Evolutionary conservation across 202 grass and related monocot species (phyloP).

Genomic region (Zoysia matrella): DNA sequence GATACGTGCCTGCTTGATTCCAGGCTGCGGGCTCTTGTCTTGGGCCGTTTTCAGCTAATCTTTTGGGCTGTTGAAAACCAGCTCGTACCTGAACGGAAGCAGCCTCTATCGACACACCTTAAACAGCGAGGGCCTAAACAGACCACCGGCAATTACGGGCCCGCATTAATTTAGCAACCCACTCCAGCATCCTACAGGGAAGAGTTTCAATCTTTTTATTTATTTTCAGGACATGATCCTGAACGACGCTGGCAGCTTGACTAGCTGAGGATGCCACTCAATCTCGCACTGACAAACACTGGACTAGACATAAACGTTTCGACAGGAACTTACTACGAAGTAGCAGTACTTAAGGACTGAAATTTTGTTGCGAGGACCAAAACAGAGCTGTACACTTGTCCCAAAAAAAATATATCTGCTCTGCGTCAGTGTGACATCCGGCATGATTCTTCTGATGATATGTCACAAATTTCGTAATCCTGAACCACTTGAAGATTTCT

Average conservation of each 20-base stretch:
- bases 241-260: neutral
- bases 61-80: neutral
- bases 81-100: neutral
- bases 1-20: neutral
- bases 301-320: neutral
- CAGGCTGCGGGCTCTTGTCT: neutral
- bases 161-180: neutral
- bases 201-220: neutral
- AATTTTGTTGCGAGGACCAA: neutral
- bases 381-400: neutral
- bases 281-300: neutral
- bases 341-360: neutral
- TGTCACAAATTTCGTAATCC: neutral
- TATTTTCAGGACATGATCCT: neutral
- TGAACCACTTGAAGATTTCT: neutral
- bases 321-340: neutral
- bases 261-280: neutral
- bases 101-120: neutral
- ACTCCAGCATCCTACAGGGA: neutral
- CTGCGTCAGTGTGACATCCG: neutral
- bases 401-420: neutral
- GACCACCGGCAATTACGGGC: neutral
- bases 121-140: neutral
- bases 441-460: neutral
- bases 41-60: too few relatives aligned